phyloP scores from a whole-genome alignment of 2,329 filamentous ascomycete species.

The Domatiomyces catenatus region DNA sequence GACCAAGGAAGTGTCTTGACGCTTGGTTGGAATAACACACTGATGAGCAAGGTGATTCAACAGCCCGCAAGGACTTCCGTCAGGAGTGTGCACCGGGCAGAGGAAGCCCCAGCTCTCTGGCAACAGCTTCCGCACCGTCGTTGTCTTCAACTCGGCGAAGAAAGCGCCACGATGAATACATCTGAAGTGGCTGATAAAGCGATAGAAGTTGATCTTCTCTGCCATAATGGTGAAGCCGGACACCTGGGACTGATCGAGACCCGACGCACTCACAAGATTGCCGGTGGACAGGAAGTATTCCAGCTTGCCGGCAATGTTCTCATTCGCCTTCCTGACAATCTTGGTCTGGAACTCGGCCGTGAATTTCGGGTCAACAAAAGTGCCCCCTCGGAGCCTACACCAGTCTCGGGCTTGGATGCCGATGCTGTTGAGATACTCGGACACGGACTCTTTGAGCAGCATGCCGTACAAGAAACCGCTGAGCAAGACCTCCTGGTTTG shows the following conservation, averaged over 20 bases:
- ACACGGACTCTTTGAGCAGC: slow-evolving; percentile 86
- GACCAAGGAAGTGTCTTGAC: slow-evolving; percentile 58
- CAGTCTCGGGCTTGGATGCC: slow-evolving; percentile 39
- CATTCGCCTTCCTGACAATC: slow-evolving; percentile 68
- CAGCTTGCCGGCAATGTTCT: slow-evolving; percentile 71
- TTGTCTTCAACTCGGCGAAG: slow-evolving; percentile 95
- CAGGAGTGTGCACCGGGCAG: slow-evolving; percentile 92
- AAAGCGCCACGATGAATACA: slow-evolving; percentile 99
- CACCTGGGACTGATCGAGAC: slow-evolving; percentile 83
- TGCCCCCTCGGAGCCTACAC: slow-evolving; percentile 34
- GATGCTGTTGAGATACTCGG: slow-evolving; percentile 69
- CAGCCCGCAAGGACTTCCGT: slow-evolving; percentile 86
- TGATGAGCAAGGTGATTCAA: slow-evolving; percentile 93
- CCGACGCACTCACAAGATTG: slow-evolving; percentile 79
- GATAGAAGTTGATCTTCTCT: slow-evolving; percentile 96
- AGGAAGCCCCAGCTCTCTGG: slow-evolving; percentile 97
- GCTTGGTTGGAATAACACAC: slow-evolving; percentile 69
- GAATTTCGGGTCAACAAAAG: slow-evolving; percentile 64
- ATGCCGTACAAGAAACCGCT: slow-evolving; percentile 89
- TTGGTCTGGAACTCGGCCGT: slow-evolving; percentile 61
- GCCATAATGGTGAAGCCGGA: slow-evolving; percentile 94
- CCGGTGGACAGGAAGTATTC: slow-evolving; percentile 96
- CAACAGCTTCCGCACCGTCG: slow-evolving; percentile 83
- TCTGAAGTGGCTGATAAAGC: slow-evolving; percentile 96
- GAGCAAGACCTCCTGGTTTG: slow-evolving; percentile 87